Evolutionary conservation across 2,329 filamentous ascomycete species (phyloP).

Genomic region (Diaporthe vaccinii): DNA sequence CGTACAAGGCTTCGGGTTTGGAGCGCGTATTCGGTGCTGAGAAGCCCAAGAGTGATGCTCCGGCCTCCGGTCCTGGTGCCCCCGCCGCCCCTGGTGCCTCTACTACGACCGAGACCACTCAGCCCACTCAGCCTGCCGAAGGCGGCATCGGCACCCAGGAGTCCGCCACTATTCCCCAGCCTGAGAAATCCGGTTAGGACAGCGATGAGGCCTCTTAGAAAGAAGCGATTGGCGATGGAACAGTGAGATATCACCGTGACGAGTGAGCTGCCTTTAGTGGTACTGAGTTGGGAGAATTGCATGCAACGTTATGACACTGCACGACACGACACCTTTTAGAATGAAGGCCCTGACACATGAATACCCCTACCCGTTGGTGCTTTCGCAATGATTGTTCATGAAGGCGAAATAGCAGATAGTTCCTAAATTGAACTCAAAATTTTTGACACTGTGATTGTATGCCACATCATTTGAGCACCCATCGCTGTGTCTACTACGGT

Average conservation of each 20-base stretch:
- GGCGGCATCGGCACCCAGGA: constrained; percentile 38
- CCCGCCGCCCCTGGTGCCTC: constrained; percentile 44
- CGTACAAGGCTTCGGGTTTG: constrained; percentile 71
- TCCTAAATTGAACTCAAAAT: constrained; percentile 16
- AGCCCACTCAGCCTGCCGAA: constrained; percentile 39
- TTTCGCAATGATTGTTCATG: constrained; percentile 3
- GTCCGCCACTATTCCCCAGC: constrained; percentile 40
- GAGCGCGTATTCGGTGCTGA: constrained; percentile 71
- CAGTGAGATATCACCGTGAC: constrained; percentile 19
- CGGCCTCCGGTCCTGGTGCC: constrained; percentile 38
- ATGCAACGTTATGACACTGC: constrained; percentile 37
- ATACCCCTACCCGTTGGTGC: constrained; percentile 31
- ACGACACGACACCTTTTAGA: constrained; percentile 25
- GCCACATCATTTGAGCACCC: not conserved
- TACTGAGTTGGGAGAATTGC: constrained; percentile 25
- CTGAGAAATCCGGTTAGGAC: constrained; percentile 38
- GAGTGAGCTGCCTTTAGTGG: not conserved
- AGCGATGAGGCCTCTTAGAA: constrained; percentile 17
- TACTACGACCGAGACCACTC: constrained; percentile 40
- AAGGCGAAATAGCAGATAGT: constrained; percentile 26
- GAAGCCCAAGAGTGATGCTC: constrained; percentile 51
- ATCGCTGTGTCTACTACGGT: not conserved
- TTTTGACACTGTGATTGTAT: not conserved
- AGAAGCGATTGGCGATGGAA: not conserved
- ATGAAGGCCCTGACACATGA: constrained; percentile 34